Percentiles rank a stretch among this genome's conserved stretches.
Conservation (phyloP, 495 filamentous ascomycete genomes). For the Xylaria sp. region DNA sequence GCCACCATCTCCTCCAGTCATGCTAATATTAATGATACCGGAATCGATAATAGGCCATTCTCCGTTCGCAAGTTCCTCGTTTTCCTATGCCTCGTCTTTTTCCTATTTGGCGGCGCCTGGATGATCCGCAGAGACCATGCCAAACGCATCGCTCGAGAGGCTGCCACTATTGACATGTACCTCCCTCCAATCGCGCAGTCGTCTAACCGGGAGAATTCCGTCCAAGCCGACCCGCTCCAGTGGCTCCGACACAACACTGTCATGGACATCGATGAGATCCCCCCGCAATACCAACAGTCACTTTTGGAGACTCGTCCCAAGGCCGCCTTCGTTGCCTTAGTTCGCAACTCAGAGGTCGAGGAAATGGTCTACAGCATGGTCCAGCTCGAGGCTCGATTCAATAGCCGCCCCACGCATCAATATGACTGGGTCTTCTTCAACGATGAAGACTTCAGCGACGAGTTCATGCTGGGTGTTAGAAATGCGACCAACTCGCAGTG, state of each 20-base stretch:
- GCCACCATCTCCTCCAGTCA: background rate
- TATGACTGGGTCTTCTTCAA: conserved; percentile 93
- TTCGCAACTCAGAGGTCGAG: conserved; percentile 78
- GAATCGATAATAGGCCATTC: conserved; percentile 29
- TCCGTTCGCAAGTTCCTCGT: conserved; percentile 33
- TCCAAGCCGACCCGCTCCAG: conserved; percentile 25
- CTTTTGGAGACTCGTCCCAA: conserved; percentile 61
- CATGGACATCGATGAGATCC: conserved; percentile 24
- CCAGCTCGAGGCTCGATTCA: conserved; percentile 84
- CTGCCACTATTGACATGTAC: conserved; percentile 32
- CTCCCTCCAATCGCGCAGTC: conserved; percentile 31
- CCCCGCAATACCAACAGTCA: conserved; percentile 27
- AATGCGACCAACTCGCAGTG: conserved; percentile 73
- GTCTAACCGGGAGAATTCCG: conserved; percentile 7
- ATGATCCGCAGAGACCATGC: conserved; percentile 26
- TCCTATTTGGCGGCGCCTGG: conserved; percentile 32
- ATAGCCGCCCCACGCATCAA: conserved; percentile 66
- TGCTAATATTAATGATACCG: conserved; percentile 36
- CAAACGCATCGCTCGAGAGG: conserved; percentile 16
- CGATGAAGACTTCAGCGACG: conserved; percentile 74
- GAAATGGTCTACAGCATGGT: conserved; percentile 82
- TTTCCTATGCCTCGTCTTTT: conserved; percentile 27
- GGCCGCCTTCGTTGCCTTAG: conserved; percentile 83
- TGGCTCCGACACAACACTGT: conserved; percentile 40
- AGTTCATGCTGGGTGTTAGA: conserved; percentile 75